Evolutionary conservation across 805 yeast genomes (phyloP), one percentile per base, ranked within the genome.

Genomic region (Lachancea meyersii): DNA sequence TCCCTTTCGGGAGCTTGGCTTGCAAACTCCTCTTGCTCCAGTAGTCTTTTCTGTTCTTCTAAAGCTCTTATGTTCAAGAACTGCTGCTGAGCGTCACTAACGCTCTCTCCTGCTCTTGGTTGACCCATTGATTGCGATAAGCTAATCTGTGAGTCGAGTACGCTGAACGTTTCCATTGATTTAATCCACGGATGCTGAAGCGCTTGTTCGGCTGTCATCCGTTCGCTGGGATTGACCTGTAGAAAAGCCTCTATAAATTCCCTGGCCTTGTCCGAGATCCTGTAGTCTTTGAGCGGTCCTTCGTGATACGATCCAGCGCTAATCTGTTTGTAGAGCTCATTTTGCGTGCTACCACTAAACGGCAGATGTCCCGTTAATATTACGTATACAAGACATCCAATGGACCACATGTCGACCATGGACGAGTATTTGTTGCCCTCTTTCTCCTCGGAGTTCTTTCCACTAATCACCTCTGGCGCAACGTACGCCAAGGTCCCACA

Each of bases 401-500:
- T 72, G 1, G 97, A 87, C 99, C 99, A 93, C 75, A 93, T 86
- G 61, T 93, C 99, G 13, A 93, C 97, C 45, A 86, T 72, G 30
- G 84, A 81, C 2, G 96, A 86, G 57, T 93, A 93, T 40, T 62
- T 64, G 46, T 51, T 55, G 24, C 51, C 54, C 35, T 38, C 36
- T 20, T 44, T 40, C 21, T 51, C 48, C 18, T 45, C 44, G 1
- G 48, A 37, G 24, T 58, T 60, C 43, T 69, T 64, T 11, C 73
- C 74, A 22, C 66, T 66, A 28, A 80, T 65, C 6, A 93, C 87
- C 61, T 93, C 99, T 0, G 99, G 99, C 0, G 99, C 98, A 38
- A 93, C 83, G 56, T 93, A 93, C 1, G 97, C 97, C 49, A 93
- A 63, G 0, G 99, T 93, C 1, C 99, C 99, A 66, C 99, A 93